These are phyloP conservation scores for Leucocoprinus leucothites DNA, from an alignment of 768 basidiomycete genomes.

Conservation along the genomic window DNA sequence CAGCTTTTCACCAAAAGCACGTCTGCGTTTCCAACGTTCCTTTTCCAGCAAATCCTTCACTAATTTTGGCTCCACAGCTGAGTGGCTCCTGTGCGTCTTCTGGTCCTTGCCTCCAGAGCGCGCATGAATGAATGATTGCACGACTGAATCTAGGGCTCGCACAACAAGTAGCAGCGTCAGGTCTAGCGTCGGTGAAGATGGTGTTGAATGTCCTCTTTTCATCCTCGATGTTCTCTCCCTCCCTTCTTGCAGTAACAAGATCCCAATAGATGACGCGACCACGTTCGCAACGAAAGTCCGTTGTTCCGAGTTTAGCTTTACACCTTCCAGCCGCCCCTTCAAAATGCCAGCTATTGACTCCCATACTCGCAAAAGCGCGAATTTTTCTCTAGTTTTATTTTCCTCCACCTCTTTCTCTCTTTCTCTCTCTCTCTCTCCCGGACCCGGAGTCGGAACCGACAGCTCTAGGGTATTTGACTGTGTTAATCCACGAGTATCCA, in stretches of 20 bases:
- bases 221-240: slow-evolving; percentile 30
- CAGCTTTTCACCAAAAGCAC: slow-evolving; percentile 22
- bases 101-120: slow-evolving; percentile 13
- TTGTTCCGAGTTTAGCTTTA: slow-evolving; percentile 35
- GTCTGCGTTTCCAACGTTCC: slow-evolving; percentile 26
- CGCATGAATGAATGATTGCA: slow-evolving; percentile 49
- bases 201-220: background rate
- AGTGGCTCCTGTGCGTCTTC: background rate
- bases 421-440: background rate
- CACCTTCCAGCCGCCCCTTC: slow-evolving; percentile 9
- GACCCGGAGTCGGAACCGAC: background rate
- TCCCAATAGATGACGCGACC: slow-evolving; percentile 53
- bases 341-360: slow-evolving; percentile 12
- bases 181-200: slow-evolving; percentile 58
- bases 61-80: slow-evolving; percentile 15
- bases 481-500: background rate
- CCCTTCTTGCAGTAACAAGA: slow-evolving; percentile 55
- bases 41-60: slow-evolving; percentile 22
- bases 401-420: background rate
- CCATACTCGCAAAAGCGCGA: background rate
- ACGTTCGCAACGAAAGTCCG: slow-evolving; percentile 58
- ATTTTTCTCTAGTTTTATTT: background rate
- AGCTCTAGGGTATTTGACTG: background rate
- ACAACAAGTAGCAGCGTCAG: slow-evolving; percentile 66
- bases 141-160: slow-evolving; percentile 60